Conservation (phyloP, 306 rosid species). For the Vigna unguiculata region DNA sequence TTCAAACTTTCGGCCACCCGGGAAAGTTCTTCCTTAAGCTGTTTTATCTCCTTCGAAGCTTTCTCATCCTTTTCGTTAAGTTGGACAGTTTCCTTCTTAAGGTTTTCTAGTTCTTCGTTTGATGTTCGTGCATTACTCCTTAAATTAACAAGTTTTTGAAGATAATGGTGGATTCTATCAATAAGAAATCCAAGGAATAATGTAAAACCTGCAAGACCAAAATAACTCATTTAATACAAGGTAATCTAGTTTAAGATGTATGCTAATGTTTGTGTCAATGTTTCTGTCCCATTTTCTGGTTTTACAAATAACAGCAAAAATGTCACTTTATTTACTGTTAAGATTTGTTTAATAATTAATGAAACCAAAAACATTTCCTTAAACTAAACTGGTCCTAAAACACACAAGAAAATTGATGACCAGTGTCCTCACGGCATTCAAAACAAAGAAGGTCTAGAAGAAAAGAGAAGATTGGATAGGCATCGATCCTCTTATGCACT, state of each 20-base stretch:
- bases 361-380: not conserved
- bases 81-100: conserved; percentile 57
- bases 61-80: conserved; percentile 68
- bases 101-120: conserved; percentile 70
- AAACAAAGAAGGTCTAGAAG: not conserved
- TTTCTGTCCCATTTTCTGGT: not conserved
- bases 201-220: conserved; percentile 70
- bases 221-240: conserved; percentile 16
- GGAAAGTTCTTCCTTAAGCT: conserved; percentile 57
- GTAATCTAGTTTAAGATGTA: conserved; percentile 3
- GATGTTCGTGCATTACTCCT: conserved; percentile 61
- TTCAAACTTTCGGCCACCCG: conserved; percentile 62
- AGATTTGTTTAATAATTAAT: not conserved
- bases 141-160: conserved; percentile 62
- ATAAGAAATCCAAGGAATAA: conserved; percentile 81
- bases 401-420: not conserved
- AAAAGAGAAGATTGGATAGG: not conserved
- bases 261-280: not conserved
- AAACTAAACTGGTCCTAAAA: not conserved
- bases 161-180: conserved; percentile 75
- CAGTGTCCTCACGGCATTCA: not conserved
- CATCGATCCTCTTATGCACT: not conserved
- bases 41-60: conserved; percentile 63
- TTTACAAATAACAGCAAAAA: not conserved
- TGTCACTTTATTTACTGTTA: not conserved